Conservation (phyloP, 2,329 filamentous ascomycete species). For the Amesomyces nigricolor region DNA sequence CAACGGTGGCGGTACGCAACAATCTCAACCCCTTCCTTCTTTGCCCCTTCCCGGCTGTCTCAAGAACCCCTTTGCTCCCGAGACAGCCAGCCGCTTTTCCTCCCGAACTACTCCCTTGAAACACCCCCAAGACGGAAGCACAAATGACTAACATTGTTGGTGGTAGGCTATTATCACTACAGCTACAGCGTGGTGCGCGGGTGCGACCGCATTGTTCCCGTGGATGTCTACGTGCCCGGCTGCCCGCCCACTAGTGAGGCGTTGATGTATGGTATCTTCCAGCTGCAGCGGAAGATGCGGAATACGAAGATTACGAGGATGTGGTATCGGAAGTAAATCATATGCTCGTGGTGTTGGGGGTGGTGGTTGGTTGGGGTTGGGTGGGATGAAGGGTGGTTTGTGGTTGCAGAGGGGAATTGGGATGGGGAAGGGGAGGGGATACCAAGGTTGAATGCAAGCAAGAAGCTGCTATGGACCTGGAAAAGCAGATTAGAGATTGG, state of each 20-base stretch:
- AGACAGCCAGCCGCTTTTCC: no score
- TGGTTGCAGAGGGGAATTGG: no score
- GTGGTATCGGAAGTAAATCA: constrained; percentile 45
- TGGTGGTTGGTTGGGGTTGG: no score
- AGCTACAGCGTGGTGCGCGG: constrained; percentile 62
- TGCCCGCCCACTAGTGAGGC: constrained; percentile 49
- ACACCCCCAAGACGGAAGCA: no score
- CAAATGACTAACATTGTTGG: no score
- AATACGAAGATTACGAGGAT: constrained; percentile 41
- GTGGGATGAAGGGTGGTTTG: no score
- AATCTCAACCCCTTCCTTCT: no score
- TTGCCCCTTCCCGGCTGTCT: no score
- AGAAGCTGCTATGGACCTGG: background rate
- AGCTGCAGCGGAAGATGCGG: constrained; percentile 65
- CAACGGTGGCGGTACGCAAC: constrained; percentile 46
- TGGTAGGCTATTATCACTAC: constrained; percentile 63
- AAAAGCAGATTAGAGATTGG: background rate
- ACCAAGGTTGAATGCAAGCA: constrained; percentile 31
- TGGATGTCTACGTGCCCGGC: constrained; percentile 63
- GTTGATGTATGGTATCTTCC: constrained; percentile 54
- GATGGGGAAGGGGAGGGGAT: constrained; percentile 61
- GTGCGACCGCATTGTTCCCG: constrained; percentile 60
- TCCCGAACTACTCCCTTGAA: no score
- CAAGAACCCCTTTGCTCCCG: no score
- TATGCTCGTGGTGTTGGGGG: no score